Percentiles rank a stretch among this genome's conserved stretches.
Evolutionary conservation across 371 early-diverging fungal species (phyloP).

Genomic region (Choanephora cucurbitarum): DNA sequence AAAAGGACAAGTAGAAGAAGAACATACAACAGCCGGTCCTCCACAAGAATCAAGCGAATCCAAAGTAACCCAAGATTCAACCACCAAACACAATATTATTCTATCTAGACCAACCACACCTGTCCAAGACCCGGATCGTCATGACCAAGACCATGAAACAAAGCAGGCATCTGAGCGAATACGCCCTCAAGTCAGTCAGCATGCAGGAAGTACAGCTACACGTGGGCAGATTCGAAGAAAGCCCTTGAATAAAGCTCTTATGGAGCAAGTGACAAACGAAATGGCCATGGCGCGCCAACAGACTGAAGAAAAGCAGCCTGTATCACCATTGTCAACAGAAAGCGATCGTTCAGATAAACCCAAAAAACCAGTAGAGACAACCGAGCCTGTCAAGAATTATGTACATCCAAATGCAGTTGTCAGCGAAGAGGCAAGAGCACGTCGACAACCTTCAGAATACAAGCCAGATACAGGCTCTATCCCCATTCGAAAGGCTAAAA

Average conservation of each 20-base stretch:
- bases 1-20: not conserved
- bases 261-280: conserved; percentile 18
- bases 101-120: no score
- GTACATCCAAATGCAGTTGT: conserved; percentile 3
- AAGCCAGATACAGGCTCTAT: conserved; percentile 28
- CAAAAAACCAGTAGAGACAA: not conserved
- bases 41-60: not conserved
- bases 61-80: no score
- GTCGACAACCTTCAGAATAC: conserved; percentile 23
- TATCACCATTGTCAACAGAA: not conserved
- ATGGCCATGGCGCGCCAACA: conserved; percentile 15
- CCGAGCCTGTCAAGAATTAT: not conserved
- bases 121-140: not conserved
- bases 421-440: conserved; percentile 7
- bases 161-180: not conserved
- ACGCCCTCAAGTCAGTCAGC: conserved; percentile 13
- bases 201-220: conserved; percentile 22
- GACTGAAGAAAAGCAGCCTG: not conserved
- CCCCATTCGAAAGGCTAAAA: conserved; percentile 3
- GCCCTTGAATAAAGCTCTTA: conserved; percentile 30
- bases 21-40: not conserved
- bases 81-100: no score
- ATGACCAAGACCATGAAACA: not conserved
- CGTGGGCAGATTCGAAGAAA: conserved; percentile 37
- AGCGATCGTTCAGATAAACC: not conserved